Base-by-base conservation (phyloP, 163 green algal species). In the Scenedesmus sp. region DNA sequence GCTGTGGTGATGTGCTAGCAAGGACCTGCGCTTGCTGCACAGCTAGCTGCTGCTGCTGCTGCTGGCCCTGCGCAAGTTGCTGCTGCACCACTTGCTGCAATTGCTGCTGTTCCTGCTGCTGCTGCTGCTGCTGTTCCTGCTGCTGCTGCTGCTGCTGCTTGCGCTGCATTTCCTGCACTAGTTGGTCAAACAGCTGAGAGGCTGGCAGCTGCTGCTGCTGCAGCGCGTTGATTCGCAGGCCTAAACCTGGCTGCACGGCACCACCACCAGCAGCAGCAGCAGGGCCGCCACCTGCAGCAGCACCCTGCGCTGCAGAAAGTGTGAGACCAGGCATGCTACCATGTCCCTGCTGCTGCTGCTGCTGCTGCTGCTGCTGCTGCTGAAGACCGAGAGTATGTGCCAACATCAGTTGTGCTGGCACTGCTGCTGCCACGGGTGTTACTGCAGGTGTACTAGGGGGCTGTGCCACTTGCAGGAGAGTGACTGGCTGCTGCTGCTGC, bases 31-130 rank as follows among this genome's bases (percentile, higher is more conserved):
- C 5, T 52, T 64, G 26, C 62, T 82, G 62, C 2, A 70, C 5
- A 56, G 18, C 77, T 60, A 84, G 79, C 60, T 60, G 84, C 84
- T 89, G 16, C 57, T 67, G 52, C 82, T 62, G 82, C 84, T 52
- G 82, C 82, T 87, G 82, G 10, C 23, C 56, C 23, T 87, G 82
- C 18, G 52, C 20, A 67, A 52, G 52, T 52, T 88, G 76, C 76
- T 84, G 79, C 79, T 59, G 76, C 10, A 15, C 10, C 13, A 15
- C 10, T 70, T 77, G 59, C 59, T 64, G 67, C 76, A 57, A 20
- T 20, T 26, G 82, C 82, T 87, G 56, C 82, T 70, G 56, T 15
- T 70, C 46, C 82, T 66, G 15, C 56, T 81, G 77, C 77, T 87
- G 82, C 56, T 74, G 82, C 82, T 70, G 9, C 57, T 67, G 54